These are phyloP conservation scores for Brasenia schreberi DNA, from an alignment of 164 flowering plant species.

Conservation along the genomic window DNA sequence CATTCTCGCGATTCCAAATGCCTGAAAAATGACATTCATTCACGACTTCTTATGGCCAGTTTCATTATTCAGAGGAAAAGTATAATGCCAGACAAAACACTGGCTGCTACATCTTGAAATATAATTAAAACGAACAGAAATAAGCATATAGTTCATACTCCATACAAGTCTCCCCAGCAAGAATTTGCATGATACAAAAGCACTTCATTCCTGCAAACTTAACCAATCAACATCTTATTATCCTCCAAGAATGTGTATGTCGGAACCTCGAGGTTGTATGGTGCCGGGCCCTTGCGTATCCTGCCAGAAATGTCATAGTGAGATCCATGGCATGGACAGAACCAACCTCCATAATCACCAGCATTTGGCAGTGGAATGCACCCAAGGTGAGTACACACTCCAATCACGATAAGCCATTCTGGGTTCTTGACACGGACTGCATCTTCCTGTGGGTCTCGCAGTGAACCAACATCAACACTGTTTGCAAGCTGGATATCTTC, in stretches of 20 bases:
- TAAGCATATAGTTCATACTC: not conserved
- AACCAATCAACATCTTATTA: constrained; percentile 13
- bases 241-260: constrained; percentile 16
- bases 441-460: constrained; percentile 16
- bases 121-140: not conserved
- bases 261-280: constrained; percentile 17
- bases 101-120: not conserved
- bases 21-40: too few relatives aligned
- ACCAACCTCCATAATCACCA: constrained; percentile 18
- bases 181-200: not conserved
- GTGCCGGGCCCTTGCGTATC: constrained; percentile 17
- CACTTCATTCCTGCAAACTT: not conserved
- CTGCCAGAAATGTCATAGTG: constrained; percentile 18
- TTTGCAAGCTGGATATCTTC: constrained; percentile 14
- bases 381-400: constrained; percentile 14
- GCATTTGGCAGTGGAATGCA: constrained; percentile 18
- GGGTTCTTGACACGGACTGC: constrained; percentile 13
- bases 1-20: too few relatives aligned
- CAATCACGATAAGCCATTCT: constrained; percentile 20
- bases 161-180: not conserved
- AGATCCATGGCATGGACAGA: constrained; percentile 16
- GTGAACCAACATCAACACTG: constrained; percentile 14
- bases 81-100: not conserved
- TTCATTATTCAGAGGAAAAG: not conserved
- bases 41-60: too few relatives aligned